A percentile compares a stretch with the other conserved stretches of the same genome.
phyloP scores from a whole-genome alignment of 352 stramenopile genomes.

The Globisporangium nunn region DNA sequence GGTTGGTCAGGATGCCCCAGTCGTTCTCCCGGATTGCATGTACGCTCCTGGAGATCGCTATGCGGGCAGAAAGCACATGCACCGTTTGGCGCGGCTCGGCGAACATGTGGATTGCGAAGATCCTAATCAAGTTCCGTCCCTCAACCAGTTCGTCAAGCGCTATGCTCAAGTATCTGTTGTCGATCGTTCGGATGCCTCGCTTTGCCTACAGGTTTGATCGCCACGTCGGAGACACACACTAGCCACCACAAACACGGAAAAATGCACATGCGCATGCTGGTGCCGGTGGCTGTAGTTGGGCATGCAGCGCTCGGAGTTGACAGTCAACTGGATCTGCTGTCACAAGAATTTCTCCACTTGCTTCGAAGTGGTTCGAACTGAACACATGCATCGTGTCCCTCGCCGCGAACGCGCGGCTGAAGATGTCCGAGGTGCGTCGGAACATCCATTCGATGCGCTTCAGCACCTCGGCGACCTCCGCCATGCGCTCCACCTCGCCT shows the following conservation, averaged over 20 bases:
- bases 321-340: neutral
- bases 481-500: neutral
- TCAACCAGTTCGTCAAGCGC: neutral
- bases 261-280: neutral
- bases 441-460: neutral
- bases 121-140: neutral
- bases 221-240: neutral
- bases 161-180: neutral
- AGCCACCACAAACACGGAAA: too few species aligned
- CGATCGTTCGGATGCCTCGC: neutral
- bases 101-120: conserved; percentile 1
- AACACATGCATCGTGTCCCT: neutral
- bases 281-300: neutral
- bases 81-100: neutral
- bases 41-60: neutral
- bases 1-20: neutral
- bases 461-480: neutral
- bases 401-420: neutral
- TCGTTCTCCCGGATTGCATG: neutral
- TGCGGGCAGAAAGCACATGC: neutral
- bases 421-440: neutral
- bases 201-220: neutral
- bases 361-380: neutral
- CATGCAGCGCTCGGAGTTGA: neutral
- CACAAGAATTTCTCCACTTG: neutral